Percentiles rank a stretch among this genome's conserved stretches.
phyloP scores from a whole-genome alignment of 371 early-diverging fungal species.

The Funneliformis caledonium region DNA sequence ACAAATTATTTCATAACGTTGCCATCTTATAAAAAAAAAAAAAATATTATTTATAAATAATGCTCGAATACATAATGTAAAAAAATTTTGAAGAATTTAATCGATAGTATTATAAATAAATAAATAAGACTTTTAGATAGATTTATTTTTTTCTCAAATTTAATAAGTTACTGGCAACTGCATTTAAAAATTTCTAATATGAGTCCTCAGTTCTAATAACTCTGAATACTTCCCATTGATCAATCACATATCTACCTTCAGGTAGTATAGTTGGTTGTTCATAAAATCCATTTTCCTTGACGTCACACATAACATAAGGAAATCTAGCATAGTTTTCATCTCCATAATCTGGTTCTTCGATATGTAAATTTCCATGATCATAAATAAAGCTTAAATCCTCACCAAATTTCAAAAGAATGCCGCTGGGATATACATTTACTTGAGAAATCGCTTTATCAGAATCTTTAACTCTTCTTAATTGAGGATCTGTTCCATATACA shows the following conservation, averaged over 20 bases:
- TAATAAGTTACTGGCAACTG: too few relatives aligned
- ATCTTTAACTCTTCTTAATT: constrained; percentile 1
- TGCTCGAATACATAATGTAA: too few relatives aligned
- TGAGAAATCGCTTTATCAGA: constrained; percentile 7
- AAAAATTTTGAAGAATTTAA: too few relatives aligned
- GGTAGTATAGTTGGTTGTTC: constrained; percentile 23
- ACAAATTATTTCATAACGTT: too few relatives aligned
- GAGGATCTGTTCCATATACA: not conserved
- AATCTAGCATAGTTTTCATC: not conserved
- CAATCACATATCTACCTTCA: not conserved
- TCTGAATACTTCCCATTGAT: constrained; percentile 18
- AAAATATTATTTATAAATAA: too few relatives aligned
- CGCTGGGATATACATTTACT: not conserved
- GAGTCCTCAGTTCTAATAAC: not conserved
- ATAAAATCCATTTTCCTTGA: not conserved
- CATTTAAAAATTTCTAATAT: too few relatives aligned
- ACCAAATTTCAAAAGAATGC: not conserved
- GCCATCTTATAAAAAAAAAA: too few relatives aligned
- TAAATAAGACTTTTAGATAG: too few relatives aligned
- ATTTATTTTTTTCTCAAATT: too few relatives aligned
- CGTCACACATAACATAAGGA: not conserved
- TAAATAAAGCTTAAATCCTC: constrained; percentile 2
- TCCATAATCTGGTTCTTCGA: not conserved
- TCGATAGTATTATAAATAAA: too few relatives aligned
- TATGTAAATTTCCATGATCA: not conserved